phyloP scores from a whole-genome alignment of 306 rosid species.

The Ormosia emarginata region DNA sequence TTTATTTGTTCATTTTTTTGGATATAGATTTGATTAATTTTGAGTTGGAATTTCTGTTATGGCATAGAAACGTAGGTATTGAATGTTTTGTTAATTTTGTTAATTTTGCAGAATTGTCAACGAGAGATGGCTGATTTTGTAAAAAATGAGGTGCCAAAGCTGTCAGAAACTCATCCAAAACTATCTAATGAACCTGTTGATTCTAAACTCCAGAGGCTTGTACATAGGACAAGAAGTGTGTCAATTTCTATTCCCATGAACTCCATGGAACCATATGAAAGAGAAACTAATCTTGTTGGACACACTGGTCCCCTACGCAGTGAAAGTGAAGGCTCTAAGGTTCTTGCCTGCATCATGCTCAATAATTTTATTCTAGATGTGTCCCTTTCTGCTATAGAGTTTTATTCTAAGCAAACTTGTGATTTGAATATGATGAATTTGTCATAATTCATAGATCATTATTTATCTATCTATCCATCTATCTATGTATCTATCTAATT shows the following conservation, averaged over 20 bases:
- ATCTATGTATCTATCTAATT: no score
- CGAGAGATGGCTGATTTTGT: slow-evolving; percentile 53
- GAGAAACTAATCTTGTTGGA: slow-evolving; percentile 49
- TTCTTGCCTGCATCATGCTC: not conserved
- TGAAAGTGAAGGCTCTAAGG: not conserved
- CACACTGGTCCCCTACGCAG: slow-evolving; percentile 70
- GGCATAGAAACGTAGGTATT: not conserved
- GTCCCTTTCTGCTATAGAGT: not conserved
- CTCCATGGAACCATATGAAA: slow-evolving; percentile 40
- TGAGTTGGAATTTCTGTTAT: not conserved
- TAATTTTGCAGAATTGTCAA: slow-evolving; percentile 24
- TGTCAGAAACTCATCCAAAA: slow-evolving; percentile 38
- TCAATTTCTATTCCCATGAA: slow-evolving; percentile 55
- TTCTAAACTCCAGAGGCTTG: slow-evolving; percentile 32
- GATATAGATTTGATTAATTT: not conserved
- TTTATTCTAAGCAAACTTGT: not conserved
- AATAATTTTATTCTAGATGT: not conserved
- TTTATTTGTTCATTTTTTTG: slow-evolving; percentile 1
- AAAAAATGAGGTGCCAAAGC: slow-evolving; percentile 57
- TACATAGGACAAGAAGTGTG: slow-evolving; percentile 48
- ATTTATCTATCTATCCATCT: no score
- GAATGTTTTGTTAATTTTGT: slow-evolving; percentile 2
- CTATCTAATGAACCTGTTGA: slow-evolving; percentile 28
- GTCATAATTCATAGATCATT: not conserved
- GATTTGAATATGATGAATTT: not conserved